Evolutionary conservation across 306 rosid species (phyloP).

Genomic region (Prunus mume): DNA sequence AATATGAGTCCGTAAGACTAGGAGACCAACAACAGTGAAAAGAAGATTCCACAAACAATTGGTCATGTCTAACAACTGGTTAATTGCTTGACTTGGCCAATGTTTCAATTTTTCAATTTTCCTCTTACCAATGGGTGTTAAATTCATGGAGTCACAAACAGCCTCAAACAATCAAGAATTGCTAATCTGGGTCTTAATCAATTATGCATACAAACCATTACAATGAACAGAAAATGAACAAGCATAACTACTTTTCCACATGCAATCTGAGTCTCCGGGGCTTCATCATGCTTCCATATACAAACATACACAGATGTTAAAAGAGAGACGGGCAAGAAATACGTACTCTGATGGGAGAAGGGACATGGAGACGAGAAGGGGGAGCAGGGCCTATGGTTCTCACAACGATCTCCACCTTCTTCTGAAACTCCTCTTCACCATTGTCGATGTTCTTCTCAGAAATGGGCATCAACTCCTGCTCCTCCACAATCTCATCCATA

Average conservation of each 20-base stretch:
- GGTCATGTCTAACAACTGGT: background rate
- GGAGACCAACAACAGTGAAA: background rate
- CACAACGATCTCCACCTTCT: constrained; percentile 61
- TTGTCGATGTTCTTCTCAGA: background rate
- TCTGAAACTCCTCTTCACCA: constrained; percentile 6
- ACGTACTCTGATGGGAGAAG: constrained; percentile 62
- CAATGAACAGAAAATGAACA: background rate
- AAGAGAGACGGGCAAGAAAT: background rate
- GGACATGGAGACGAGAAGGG: constrained; percentile 73
- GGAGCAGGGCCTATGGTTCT: constrained; percentile 82
- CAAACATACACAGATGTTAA: background rate
- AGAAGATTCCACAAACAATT: background rate
- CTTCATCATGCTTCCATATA: background rate
- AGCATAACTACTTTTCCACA: background rate
- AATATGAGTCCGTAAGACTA: background rate
- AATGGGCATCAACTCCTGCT: constrained; percentile 17
- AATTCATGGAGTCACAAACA: background rate
- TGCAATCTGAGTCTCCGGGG: constrained; percentile 2
- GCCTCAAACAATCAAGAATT: background rate
- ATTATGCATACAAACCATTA: background rate
- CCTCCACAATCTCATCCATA: constrained; percentile 61
- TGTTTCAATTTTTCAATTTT: background rate
- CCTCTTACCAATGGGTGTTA: background rate
- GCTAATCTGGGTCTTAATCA: background rate
- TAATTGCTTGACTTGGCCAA: background rate